Evolutionary conservation across 441 rosid species (phyloP), one percentile per base, ranked within the genome.

Genomic region (Lepidium campestre): DNA sequence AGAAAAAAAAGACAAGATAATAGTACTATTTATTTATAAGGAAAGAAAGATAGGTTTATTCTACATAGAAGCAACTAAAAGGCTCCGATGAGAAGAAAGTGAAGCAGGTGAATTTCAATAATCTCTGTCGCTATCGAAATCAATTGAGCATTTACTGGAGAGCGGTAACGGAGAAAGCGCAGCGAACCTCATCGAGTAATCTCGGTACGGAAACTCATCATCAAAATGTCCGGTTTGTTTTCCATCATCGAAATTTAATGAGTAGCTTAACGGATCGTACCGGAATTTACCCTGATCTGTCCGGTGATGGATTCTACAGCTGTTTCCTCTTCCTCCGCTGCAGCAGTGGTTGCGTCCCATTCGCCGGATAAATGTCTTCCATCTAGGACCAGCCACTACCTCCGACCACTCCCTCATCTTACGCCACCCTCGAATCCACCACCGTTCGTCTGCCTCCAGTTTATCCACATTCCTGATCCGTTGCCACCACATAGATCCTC

Each of bases 231-330:
- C 73, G 29, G 70, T 59, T 7, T 57, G 75, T 22, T 55, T 63
- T 7, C 93, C 90, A 5, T 87, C 90, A 32, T 87, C 96, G 63
- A 90, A 89, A 59, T 89, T 89, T 22, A 82, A 67, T 0, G 89
- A 56, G 44, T 89, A 85, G 40, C 90, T 85, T 79, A 56, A 32
- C 1, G 80, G 80, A 68, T 89, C 87, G 64, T 88, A 86, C 6
- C 78, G 79, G 79, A 77, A 85, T 65, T 78, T 78, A 29, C 53
- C 53, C 0, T 39, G 35, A 39, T 63, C 20, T 6, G 46, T 0
- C 48, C 68, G 57, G 48, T 32, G 46, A 7, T 41, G n/a, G 6
- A 17, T 12, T 31, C 50, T 10, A 34, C 49, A 48, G 27, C 45
- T 10, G 0, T 39, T 62, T 11, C 66, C 68, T 4, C 68, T 19